Base-by-base conservation (phyloP, 1,139 yeast genomes). In the Pichia sp. region DNA sequence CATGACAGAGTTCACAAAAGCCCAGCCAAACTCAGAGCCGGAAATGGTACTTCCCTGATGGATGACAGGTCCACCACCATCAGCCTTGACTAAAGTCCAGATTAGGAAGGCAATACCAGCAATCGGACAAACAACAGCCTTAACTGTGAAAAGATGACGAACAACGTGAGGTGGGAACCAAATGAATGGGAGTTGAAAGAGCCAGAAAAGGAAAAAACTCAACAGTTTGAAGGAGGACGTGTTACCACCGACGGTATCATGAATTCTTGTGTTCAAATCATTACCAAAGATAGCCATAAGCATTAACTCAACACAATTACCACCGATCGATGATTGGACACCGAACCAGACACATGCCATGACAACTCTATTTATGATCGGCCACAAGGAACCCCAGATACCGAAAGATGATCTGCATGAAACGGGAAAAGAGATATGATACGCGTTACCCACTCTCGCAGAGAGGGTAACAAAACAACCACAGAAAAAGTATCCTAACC, bases 271-370 rank as follows among this genome's bases (percentile, higher is more conserved):
- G 15, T 64, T 64, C 36, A 78, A 60, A 55, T 79, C 66, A 38
- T 74, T 67, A 39, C 86, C 82, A 56, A 80, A 81, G 32, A 82
- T 74, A 5, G 85, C 63, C 46, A 74, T 64, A 40, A 82, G 61
- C 83, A 80, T 77, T 26, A 84, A 65, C 40, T 77, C 78, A 27
- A 87, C 76, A 59, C 93, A 82, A 42, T 86, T 75, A 32, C 91
- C 94, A 41, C 93, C 94, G 42, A 85, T 72, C 63, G 85, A 78
- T 23, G 82, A 69, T 56, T 84, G 94, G 22, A 83, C 93, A 27
- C 91, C 77, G 50, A 79, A 83, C 94, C 94, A 85, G 35, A 85
- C 74, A 46, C 79, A 72, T 22, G 87, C 81, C 86, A 84, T 79
- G 24, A 81, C 84, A 28, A 81, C 86, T 61, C 94, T 69, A 55